Evolutionary conservation across 2,329 filamentous ascomycete species (phyloP).

Genomic region (Coniochaeta sp.): DNA sequence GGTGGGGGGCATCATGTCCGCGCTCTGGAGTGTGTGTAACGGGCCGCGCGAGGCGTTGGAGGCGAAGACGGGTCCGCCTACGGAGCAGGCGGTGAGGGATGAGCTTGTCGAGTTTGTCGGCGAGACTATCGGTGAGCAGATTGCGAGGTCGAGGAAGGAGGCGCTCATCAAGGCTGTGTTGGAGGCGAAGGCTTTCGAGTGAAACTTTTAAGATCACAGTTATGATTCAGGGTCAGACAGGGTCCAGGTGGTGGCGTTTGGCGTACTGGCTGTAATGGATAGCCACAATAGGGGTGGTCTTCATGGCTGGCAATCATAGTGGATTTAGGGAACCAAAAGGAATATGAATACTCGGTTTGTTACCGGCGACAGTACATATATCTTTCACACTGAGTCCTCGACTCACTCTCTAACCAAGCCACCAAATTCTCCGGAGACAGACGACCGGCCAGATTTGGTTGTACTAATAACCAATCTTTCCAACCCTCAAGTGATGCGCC

Average conservation of each 20-base stretch:
- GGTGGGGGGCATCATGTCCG: constrained; percentile 47
- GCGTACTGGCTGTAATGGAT: neutral
- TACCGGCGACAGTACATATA: neutral
- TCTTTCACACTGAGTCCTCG: neutral
- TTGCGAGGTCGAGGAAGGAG: constrained; percentile 37
- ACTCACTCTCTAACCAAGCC: neutral
- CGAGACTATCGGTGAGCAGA: constrained; percentile 41
- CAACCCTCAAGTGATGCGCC: too few species aligned
- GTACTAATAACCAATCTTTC: neutral
- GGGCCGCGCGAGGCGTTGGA: constrained; percentile 16
- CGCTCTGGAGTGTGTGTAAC: constrained; percentile 33
- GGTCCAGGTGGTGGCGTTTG: constrained; percentile 12
- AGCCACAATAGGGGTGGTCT: neutral
- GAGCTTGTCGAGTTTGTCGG: constrained; percentile 49
- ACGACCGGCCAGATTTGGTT: neutral
- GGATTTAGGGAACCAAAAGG: neutral
- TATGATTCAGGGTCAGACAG: neutral
- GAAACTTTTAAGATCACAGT: constrained; percentile 7
- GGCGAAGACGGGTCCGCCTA: constrained; percentile 2
- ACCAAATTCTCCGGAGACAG: neutral
- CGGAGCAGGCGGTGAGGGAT: constrained; percentile 5
- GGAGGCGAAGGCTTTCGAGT: constrained; percentile 47
- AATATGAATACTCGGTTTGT: neutral
- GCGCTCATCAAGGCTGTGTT: constrained; percentile 42
- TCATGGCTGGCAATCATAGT: neutral